Percentiles rank a stretch among this genome's conserved stretches.
phyloP scores from a whole-genome alignment of 208 protist genomes.

The Leishmania braziliensis region DNA sequence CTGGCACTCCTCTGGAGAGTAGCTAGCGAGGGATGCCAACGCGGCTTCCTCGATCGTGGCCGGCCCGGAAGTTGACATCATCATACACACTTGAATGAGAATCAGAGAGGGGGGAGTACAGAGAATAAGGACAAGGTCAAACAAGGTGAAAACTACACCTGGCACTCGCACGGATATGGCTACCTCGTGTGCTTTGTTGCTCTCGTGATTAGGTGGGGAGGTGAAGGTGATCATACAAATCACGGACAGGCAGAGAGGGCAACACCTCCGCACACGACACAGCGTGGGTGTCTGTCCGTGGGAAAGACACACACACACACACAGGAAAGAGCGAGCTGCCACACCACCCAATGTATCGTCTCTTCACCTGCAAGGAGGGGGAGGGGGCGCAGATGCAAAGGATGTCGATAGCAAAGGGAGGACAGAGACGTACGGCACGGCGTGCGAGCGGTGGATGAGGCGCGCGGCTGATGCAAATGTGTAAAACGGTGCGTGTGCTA shows the following conservation, averaged over 20 bases:
- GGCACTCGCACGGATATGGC: neutral
- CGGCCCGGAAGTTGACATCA: slow-evolving; percentile 10
- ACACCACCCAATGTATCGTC: neutral
- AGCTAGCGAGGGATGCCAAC: slow-evolving; percentile 10
- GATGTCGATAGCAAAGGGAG: neutral
- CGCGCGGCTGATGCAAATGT: neutral
- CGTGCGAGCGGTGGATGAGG: neutral
- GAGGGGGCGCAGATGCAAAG: neutral
- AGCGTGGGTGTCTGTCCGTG: neutral
- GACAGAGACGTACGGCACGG: neutral
- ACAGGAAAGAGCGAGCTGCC: neutral
- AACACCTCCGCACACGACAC: neutral
- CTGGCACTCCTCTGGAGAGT: slow-evolving; percentile 28
- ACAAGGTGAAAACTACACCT: neutral
- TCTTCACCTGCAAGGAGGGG: neutral
- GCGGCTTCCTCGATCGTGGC: slow-evolving; percentile 14
- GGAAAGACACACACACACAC: neutral
- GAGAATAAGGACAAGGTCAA: neutral
- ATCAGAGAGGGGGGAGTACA: neutral
- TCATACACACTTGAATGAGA: neutral
- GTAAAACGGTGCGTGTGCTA: neutral
- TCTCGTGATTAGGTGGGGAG: neutral
- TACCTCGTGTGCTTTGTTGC: neutral
- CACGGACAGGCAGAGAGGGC: neutral
- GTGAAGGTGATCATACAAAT: neutral